Conservation (phyloP, 116 monocot genomes). For the Iris pallida region DNA sequence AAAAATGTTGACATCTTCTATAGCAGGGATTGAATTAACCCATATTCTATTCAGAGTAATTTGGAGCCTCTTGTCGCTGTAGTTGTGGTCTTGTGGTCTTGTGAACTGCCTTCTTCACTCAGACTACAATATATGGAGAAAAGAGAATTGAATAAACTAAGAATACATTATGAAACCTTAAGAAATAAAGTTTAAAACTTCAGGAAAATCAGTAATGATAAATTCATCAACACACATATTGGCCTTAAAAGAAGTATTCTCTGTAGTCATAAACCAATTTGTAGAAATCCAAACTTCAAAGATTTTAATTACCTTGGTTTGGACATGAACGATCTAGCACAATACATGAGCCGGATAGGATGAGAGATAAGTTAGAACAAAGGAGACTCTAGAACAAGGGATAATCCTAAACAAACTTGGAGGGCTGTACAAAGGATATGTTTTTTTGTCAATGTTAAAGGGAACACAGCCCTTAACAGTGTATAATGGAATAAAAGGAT, state of each 20-base stretch:
- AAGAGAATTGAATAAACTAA: not conserved
- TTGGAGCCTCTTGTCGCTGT: conserved; percentile 94
- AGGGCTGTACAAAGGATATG: no score
- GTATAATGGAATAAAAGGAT: no score
- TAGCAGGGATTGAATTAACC: conserved; percentile 85
- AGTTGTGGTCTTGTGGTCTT: conserved; percentile 87
- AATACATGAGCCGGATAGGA: no score
- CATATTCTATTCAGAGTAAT: conserved; percentile 89
- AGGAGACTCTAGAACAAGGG: no score
- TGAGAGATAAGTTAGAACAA: no score
- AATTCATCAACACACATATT: not conserved
- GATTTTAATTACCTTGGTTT: not conserved
- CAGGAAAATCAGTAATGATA: no score
- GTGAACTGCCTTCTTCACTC: conserved; percentile 98
- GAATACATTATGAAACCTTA: not conserved
- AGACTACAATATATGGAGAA: conserved; percentile 12
- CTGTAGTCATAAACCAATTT: not conserved
- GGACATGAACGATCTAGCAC: no score
- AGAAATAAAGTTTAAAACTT: not conserved
- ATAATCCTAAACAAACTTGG: not conserved
- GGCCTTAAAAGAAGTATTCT: not conserved
- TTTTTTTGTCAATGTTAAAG: no score
- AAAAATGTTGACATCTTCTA: conserved; percentile 97
- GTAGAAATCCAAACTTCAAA: not conserved
- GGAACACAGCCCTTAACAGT: no score